Evolutionary conservation across 2,329 filamentous ascomycete genomes (phyloP), one percentile per base, ranked within the genome.

Genomic region (Pseudocercospora crystallina): DNA sequence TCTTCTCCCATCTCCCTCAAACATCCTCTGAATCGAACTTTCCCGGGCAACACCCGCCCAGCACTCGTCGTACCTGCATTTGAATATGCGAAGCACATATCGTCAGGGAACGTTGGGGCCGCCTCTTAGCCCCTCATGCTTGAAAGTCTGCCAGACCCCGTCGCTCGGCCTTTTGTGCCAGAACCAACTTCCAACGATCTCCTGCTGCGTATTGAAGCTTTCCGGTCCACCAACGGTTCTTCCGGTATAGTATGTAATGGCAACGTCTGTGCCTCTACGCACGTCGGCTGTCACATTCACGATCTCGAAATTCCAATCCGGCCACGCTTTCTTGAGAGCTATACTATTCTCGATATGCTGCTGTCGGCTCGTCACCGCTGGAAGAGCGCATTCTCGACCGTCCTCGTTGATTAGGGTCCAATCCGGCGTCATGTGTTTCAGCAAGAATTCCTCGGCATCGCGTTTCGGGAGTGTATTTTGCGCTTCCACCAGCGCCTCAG

Each of bases 131-230:
- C 20, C 20, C 7, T 26, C 20, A 26, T 26, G 20, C 20, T 26
- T 26, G 20, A 26, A 26, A 26, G 20, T 26, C 20, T 30, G 40
- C 40, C 40, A 43, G 5, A 15, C 29, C 20, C 40, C 40, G 32
- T 43, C 40, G n/a, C n/a, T 31, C 20, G 13, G 9, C 17, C 40
- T 29, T 20, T 43, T 43, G 29, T 32, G 20, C 40, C 40, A 43
- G 29, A 15, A 33, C 13, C 31, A 43, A n/a, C 40, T 43, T n/a
- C 29, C 39, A 13, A 42, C 39, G n/a, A 42, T 42, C 39, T 42
- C 39, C 26, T 42, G 39, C 8, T 42, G 30, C 10, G 26, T 9
- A 13, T 42, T 42, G 26, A 26, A 42, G 12, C 26, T 32, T 32
- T 26, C 20, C 17, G 39, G 39, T 5, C 26, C 39, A 13, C 39